phyloP scores from a whole-genome alignment of 768 basidiomycete species.

The Tylopilus rubrobrunneus region DNA sequence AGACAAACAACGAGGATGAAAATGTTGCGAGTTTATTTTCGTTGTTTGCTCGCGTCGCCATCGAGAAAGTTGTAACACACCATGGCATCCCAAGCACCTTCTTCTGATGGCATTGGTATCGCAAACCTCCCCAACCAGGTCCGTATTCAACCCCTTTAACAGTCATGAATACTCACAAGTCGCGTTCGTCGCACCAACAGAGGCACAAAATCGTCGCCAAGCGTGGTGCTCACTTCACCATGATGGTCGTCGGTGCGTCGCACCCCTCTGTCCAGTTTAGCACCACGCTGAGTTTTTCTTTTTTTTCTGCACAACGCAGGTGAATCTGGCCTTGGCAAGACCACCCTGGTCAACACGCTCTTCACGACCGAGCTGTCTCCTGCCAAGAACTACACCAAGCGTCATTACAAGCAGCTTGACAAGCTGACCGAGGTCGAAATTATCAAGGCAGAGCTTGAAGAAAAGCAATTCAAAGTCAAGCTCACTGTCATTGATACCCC shows the following conservation, averaged over 20 bases:
- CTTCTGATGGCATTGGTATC: constrained; percentile 83
- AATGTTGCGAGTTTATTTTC: constrained; percentile 20
- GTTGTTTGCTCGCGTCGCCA: constrained; percentile 15
- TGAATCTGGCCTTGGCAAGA: constrained; percentile 97
- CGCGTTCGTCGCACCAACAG: constrained; percentile 37
- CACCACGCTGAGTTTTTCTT: not conserved
- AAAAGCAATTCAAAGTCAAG: constrained; percentile 99
- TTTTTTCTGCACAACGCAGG: constrained; percentile 41
- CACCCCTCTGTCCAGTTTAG: not conserved
- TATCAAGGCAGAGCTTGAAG: constrained; percentile 98
- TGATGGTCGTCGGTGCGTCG: constrained; percentile 91
- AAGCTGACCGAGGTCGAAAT: constrained; percentile 99
- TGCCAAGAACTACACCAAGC: constrained; percentile 82
- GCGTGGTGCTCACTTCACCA: constrained; percentile 94
- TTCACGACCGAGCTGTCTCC: constrained; percentile 96
- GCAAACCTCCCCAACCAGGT: constrained; percentile 99
- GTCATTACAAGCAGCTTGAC: constrained; percentile 95
- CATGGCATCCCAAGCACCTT: constrained; percentile 29
- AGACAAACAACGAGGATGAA: constrained; percentile 24
- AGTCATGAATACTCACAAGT: not conserved
- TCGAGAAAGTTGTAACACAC: constrained; percentile 15
- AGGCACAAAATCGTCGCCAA: constrained; percentile 99
- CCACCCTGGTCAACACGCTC: constrained; percentile 96
- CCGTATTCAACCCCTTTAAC: constrained; percentile 13
- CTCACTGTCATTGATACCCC: constrained; percentile 98